Conservation (phyloP, 495 filamentous ascomycete genomes). For the Talaromyces wortmannii region DNA sequence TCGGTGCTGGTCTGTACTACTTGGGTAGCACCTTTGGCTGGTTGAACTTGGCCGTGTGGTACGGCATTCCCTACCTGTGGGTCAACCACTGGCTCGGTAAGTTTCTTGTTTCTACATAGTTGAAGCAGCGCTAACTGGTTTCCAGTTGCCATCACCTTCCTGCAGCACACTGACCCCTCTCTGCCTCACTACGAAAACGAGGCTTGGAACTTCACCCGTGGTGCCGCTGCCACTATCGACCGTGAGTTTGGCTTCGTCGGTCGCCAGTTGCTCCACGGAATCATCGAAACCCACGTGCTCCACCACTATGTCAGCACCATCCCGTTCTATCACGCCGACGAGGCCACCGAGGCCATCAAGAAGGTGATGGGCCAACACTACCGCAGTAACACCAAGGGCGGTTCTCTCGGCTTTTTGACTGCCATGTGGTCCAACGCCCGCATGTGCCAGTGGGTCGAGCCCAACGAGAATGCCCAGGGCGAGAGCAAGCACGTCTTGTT, state of each 20-base stretch:
- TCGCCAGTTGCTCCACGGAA: slow-evolving; percentile 51
- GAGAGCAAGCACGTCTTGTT: slow-evolving; percentile 48
- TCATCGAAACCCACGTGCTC: slow-evolving; percentile 56
- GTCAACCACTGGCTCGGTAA: slow-evolving; percentile 88
- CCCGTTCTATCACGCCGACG: slow-evolving; percentile 56
- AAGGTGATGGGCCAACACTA: slow-evolving; percentile 51
- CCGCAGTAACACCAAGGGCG: slow-evolving; percentile 44
- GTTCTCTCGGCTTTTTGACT: slow-evolving; percentile 47
- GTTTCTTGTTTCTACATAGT: slow-evolving; percentile 5
- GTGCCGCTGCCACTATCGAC: slow-evolving; percentile 53
- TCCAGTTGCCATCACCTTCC: slow-evolving; percentile 53
- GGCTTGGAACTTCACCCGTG: slow-evolving; percentile 50
- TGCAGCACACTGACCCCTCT: slow-evolving; percentile 55
- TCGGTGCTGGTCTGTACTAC: slow-evolving; percentile 47
- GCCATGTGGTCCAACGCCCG: slow-evolving; percentile 47
- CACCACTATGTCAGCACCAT: slow-evolving; percentile 58
- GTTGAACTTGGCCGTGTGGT: slow-evolving; percentile 86
- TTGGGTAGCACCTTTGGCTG: slow-evolving; percentile 70
- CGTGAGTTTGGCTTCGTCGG: slow-evolving; percentile 56
- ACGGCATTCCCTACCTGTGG: slow-evolving; percentile 91
- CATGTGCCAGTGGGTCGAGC: slow-evolving; percentile 51
- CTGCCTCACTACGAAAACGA: slow-evolving; percentile 51
- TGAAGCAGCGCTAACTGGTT: neutral
- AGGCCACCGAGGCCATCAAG: slow-evolving; percentile 54
- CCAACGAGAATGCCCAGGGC: slow-evolving; percentile 56